Conservation (phyloP, 208 protist genomes). For the Acanthamoeba healyi region DNA sequence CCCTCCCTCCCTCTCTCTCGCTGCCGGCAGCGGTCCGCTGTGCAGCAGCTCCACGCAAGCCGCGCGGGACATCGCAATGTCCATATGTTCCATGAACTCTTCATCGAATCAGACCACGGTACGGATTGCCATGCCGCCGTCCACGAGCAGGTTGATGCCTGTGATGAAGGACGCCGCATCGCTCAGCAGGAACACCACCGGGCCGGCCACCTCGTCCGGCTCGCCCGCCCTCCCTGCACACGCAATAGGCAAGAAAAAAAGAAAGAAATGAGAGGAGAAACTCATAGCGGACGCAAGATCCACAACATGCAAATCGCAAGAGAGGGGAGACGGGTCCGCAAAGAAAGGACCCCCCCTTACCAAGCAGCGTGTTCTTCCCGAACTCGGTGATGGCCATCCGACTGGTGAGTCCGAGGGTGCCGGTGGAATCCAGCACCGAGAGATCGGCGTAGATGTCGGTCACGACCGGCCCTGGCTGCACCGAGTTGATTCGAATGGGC, state of each 20-base stretch:
- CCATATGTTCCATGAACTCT: too few species aligned
- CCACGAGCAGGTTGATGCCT: not conserved
- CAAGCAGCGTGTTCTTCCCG: not conserved
- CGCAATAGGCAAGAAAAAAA: not conserved
- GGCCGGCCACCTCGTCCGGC: not conserved
- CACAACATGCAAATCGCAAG: not conserved
- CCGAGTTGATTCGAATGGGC: not conserved
- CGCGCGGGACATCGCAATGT: too few species aligned
- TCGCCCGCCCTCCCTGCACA: not conserved
- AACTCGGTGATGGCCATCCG: not conserved
- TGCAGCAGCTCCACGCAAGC: too few species aligned
- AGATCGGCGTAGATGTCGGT: not conserved
- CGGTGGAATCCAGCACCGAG: not conserved
- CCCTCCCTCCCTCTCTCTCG: not conserved
- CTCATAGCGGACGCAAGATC: too few species aligned
- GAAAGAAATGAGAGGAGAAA: not conserved
- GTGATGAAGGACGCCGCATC: slow-evolving; percentile 19
- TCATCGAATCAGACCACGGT: not conserved
- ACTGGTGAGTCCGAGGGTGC: not conserved
- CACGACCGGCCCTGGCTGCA: not conserved
- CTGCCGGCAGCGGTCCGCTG: too few species aligned
- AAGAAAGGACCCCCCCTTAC: not conserved
- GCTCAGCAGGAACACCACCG: slow-evolving; percentile 24
- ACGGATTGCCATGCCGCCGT: not conserved
- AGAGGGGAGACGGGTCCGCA: not conserved